Evolutionary conservation across 768 basidiomycete species (phyloP), one percentile per base, ranked within the genome.

Genomic region (Boletus bicolor): DNA sequence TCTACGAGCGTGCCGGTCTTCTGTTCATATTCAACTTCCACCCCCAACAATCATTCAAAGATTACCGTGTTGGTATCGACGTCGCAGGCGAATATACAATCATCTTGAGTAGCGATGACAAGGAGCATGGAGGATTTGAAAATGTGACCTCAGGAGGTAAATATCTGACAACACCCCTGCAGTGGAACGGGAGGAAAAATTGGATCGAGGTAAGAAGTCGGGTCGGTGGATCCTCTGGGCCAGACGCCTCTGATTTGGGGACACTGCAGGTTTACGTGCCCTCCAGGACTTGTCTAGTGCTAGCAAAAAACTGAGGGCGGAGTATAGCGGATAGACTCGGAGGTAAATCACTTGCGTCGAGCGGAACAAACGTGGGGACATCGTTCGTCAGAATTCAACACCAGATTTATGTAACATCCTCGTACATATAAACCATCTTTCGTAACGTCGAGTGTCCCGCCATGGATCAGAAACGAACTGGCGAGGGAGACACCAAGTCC

Each of bases 21-120:
- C 75, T 99, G 44, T 99, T 98, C 77, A 79, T 98, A 64, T 98
- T 97, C 82, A 98, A 99, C 75, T 96, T 98, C 81, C 86, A 98
- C 76, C 86, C 92, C 6, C 83, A 81, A n/a, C 72, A 90, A 39
- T 96, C 93, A 56, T 99, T 86, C 76, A 84, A 86, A 44, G 93
- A 98, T 72, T 99, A 98, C 73, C 85, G 94, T 45, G 86, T 98
- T 49, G 97, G 97, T 6, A 83, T 96, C 21, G 87, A 98, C 36
- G 80, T 73, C 47, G 73, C 89, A 28, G 97, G 97, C 10, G 85
- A 94, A 72, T 98, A 98, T 73, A 77, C 75, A 47, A 80, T 93
- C 58, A 75, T 92, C 4, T 76, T 99, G 49, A 85, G 79, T 56
- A 93, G 85, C 61, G 97, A 99, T 68, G 92, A 96, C 69, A 83